Conservation (phyloP, 2,329 filamentous ascomycete species). For the Phaeosphaeriaceae sp. region DNA sequence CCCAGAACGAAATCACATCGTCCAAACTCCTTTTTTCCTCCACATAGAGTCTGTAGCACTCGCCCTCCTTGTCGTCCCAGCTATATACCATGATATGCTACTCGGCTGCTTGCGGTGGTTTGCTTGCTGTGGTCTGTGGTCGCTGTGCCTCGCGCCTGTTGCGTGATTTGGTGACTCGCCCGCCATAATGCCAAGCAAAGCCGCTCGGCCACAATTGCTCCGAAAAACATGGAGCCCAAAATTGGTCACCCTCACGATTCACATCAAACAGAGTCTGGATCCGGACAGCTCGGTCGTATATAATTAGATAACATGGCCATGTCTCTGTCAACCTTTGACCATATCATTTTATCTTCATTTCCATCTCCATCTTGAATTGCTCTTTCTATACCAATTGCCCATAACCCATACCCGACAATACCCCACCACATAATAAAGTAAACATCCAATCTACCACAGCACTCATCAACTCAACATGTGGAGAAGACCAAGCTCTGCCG, state of each 20-base stretch:
- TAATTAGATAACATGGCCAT: not conserved
- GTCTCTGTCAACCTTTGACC: not conserved
- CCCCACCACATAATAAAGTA: conserved; percentile 5
- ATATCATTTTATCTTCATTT: not conserved
- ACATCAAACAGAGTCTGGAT: too few species aligned
- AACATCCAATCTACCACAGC: conserved; percentile 9
- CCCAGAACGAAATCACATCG: conserved; percentile 74
- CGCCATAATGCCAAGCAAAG: conserved; percentile 26
- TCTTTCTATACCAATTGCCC: not conserved
- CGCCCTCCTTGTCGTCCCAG: conserved; percentile 70
- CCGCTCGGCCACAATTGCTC: conserved; percentile 23
- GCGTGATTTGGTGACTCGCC: conserved; percentile 20
- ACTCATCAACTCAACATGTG: conserved; percentile 1
- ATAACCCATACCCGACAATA: conserved; percentile 1
- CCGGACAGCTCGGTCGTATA: too few species aligned
- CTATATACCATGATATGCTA: conserved; percentile 56
- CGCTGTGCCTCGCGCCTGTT: conserved; percentile 14
- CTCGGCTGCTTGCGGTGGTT: conserved; percentile 21
- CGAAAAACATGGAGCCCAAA: conserved; percentile 16
- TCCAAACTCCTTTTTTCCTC: conserved; percentile 74
- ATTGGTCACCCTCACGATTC: conserved; percentile 13
- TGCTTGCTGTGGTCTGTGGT: too few species aligned
- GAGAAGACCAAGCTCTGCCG: conserved; percentile 5
- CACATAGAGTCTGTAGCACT: conserved; percentile 76
- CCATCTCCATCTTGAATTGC: not conserved